Base-by-base conservation (phyloP, 164 flowering plant genomes). In the Sextonia rubra region DNA sequence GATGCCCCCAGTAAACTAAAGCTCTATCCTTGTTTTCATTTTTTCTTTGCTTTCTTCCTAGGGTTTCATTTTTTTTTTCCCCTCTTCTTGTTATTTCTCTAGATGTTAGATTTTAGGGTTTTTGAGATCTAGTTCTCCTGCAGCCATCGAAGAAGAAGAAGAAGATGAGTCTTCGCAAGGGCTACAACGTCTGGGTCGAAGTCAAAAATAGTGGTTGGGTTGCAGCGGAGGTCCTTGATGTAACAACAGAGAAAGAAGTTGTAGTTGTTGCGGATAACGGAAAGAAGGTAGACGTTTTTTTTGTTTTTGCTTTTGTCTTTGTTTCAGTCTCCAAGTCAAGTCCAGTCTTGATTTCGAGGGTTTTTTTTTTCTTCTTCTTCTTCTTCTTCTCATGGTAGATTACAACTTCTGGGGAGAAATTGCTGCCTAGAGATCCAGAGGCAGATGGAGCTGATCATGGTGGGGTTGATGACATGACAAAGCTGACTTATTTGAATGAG, bases 401-500 rank as follows among this genome's bases (percentile, higher is more conserved):
- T 61, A 70, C 85, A 75, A 71, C 82, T 20, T 64, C 81, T 24
- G 83, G 89, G 49, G 91, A 82, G 71, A 91, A 86, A 79, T 73
- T 96, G 80, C 81, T 68, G 69, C 89, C 84, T 52, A 83, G 98
- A 77, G 99, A 93, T 78, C 88, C 89, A 4, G 99, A 92, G 72
- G 88, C 91, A 30, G 99, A 94, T 68, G 99, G 90, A 71, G 88
- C 90, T 44, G 99, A 94, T 70, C 93, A 81, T 77, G 97, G 91
- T 0, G 99, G 98, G 78, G 98, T 96, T 12, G 99, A 96, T 75
- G 99, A 96, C 65, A 96, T 96, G 98, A 96, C 99, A 5, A 96
- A 93, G 72, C 80, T 96, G 83, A 85, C 99, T 0, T 93, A 93
- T 71, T 86, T 96, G 90, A 89, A 96, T 81, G 99, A 96, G 80